Percentiles rank a stretch among this genome's conserved stretches.
Evolutionary conservation across 2,329 filamentous ascomycete species (phyloP).

Genomic region (Bipolaris gigantea): DNA sequence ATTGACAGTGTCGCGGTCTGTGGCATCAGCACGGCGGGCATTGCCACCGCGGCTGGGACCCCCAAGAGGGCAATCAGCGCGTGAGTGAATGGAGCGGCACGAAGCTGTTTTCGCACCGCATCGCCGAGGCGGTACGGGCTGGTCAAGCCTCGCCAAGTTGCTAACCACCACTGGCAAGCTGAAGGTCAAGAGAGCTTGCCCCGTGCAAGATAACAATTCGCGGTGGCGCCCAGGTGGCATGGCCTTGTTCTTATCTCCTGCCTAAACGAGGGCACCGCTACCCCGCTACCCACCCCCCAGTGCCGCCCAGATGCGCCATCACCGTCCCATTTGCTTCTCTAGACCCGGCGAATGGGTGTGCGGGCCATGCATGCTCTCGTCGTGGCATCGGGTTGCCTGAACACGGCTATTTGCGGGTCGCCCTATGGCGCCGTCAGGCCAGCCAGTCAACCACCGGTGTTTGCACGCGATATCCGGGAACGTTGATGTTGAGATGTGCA

Average conservation of each 20-base stretch:
- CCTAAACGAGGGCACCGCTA: slow-evolving; percentile 13
- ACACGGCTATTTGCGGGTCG: slow-evolving; percentile 10
- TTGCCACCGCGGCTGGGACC: slow-evolving; percentile 25
- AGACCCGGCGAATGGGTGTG: slow-evolving; percentile 1
- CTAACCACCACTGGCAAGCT: slow-evolving; percentile 16
- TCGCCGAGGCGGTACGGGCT: slow-evolving; percentile 12
- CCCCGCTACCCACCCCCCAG: slow-evolving; percentile 12
- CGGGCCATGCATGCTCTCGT: background rate
- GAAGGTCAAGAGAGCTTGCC: slow-evolving; percentile 18
- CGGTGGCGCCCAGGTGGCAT: slow-evolving; percentile 14
- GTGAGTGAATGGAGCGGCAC: slow-evolving; percentile 7
- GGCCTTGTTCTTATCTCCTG: slow-evolving; percentile 10
- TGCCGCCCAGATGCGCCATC: slow-evolving; percentile 7
- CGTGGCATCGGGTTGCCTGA: slow-evolving; percentile 2
- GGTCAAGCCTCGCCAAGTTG: slow-evolving; percentile 20
- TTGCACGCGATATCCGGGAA: background rate
- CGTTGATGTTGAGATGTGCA: background rate
- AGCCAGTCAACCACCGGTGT: background rate
- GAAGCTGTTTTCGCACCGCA: slow-evolving; percentile 16
- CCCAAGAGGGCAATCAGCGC: slow-evolving; percentile 10
- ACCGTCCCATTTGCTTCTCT: slow-evolving; percentile 2
- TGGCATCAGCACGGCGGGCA: slow-evolving; percentile 13
- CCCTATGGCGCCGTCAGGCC: background rate
- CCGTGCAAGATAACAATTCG: slow-evolving; percentile 13
- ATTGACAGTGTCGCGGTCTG: slow-evolving; percentile 4